Percentiles rank a stretch among this genome's conserved stretches.
Evolutionary conservation across 2,329 filamentous ascomycete genomes (phyloP).

Genomic region (Amylocarpus encephaloides): DNA sequence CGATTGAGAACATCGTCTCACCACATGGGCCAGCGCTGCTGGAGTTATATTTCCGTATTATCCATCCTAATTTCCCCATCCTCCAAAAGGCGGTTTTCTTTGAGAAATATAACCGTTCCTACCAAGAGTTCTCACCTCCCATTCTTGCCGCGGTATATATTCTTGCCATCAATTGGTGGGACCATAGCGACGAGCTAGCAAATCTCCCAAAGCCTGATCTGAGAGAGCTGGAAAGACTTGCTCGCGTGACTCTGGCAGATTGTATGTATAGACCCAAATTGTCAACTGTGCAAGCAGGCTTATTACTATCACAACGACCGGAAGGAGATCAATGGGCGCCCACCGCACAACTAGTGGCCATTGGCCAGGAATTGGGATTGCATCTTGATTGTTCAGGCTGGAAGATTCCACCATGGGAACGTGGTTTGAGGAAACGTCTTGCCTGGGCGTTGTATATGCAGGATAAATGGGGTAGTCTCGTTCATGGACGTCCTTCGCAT

Average conservation of each 20-base stretch:
- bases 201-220: slow-evolving; percentile 38
- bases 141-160: slow-evolving; percentile 55
- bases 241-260: slow-evolving; percentile 39
- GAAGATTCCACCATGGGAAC: slow-evolving; percentile 58
- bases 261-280: slow-evolving; percentile 46
- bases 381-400: slow-evolving; percentile 56
- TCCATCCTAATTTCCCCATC: slow-evolving; percentile 77
- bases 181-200: slow-evolving; percentile 49
- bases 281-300: slow-evolving; percentile 48
- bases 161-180: slow-evolving; percentile 54
- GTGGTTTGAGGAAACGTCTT: slow-evolving; percentile 53
- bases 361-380: slow-evolving; percentile 52
- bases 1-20: slow-evolving; percentile 68
- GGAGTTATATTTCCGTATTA: slow-evolving; percentile 73
- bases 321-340: slow-evolving; percentile 28
- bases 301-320: slow-evolving; percentile 43
- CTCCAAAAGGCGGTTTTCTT: slow-evolving; percentile 75
- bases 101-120: slow-evolving; percentile 68
- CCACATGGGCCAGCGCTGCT: slow-evolving; percentile 72
- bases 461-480: slow-evolving; percentile 55
- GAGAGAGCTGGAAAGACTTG: slow-evolving; percentile 35
- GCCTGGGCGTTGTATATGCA: slow-evolving; percentile 62
- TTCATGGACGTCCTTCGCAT: slow-evolving; percentile 78
- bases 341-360: slow-evolving; percentile 42
- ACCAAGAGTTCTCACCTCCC: slow-evolving; percentile 66